Conservation (phyloP, 2,329 filamentous ascomycete genomes). For the Trichoderma asperellum region DNA sequence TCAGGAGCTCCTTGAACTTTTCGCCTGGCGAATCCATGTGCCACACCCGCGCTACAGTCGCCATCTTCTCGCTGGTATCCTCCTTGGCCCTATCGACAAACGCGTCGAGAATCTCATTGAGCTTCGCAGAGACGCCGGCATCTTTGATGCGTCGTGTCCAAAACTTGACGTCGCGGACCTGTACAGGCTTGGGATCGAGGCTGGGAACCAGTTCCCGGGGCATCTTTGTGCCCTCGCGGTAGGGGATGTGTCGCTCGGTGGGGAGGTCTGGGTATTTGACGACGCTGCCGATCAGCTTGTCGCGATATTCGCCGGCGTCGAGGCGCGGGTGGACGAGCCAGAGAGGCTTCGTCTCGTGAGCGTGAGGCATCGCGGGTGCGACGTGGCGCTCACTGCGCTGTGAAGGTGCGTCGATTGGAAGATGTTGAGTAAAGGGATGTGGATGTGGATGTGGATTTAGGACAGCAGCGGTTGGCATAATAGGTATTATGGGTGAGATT, state of each 20-base stretch:
- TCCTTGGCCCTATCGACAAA: conserved; percentile 36
- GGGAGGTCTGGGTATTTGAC: conserved; percentile 38
- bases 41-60: conserved; percentile 38
- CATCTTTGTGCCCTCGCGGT: conserved; percentile 29
- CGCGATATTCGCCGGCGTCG: conserved; percentile 37
- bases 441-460: not conserved
- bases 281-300: conserved; percentile 40
- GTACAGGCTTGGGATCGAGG: conserved; percentile 38
- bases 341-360: conserved; percentile 35
- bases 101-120: conserved; percentile 37
- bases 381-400: not conserved
- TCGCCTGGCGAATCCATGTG: conserved; percentile 40
- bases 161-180: conserved; percentile 37
- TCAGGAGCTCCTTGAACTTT: conserved; percentile 38
- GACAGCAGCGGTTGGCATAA: conserved; percentile 11
- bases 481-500: not conserved
- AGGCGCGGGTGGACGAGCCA: conserved; percentile 39
- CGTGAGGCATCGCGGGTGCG: conserved; percentile 24
- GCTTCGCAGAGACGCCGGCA: conserved; percentile 33
- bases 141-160: conserved; percentile 38
- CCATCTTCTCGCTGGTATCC: conserved; percentile 32
- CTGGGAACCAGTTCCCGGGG: conserved; percentile 35
- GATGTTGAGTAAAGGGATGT: not conserved
- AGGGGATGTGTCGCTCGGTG: conserved; percentile 37
- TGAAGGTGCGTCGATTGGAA: not conserved